Evolutionary conservation across 2,329 filamentous ascomycete species (phyloP), one percentile per base, ranked within the genome.

Genomic region (Xylaria sp.): DNA sequence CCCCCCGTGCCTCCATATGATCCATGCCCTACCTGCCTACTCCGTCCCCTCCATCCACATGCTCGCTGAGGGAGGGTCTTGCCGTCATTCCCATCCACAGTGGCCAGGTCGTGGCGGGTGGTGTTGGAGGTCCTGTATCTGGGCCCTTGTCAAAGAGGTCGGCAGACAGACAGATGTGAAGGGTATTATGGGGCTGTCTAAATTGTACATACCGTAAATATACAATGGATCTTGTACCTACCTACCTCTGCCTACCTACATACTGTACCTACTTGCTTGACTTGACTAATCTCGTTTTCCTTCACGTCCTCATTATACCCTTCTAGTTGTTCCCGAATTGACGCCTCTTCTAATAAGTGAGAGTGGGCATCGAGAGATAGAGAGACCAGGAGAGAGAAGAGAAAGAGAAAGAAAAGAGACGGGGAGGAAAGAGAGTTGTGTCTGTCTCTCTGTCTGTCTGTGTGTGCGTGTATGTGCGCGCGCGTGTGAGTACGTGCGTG

Each of bases 1-100:
- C 37, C 60, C 62, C 61, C 66, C 67, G 66, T 70, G 66, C 66
- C 67, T 70, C 69, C 67, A 66, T 70, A 64, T 64, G 62, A 68
- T 65, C 61, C 66, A 67, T 66, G 63, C 57, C 54, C 56, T 66
- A 66, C 66, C 67, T 69, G 66, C 68, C 65, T 70, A 69, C 66
- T 69, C 65, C 58, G 64, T 68, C 63, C 59, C 62, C 61, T 54
- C 64, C 61, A 61, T 59, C 63, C 60, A 62, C 61, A 56, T 52
- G 60, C 52, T 39, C 52, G 48, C 45, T 44, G 44, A 59, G 47
- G 61, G 53, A 59, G 57, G 59, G 57, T 54, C 61, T 65, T 65
- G 56, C 63, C 61, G 60, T 65, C 64, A 62, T 63, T 53, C 57
- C 61, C 57, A 62, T 59, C 62, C 61, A 62, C 61, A 62, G 62